Percentiles rank a stretch among this genome's conserved stretches.
Conservation (phyloP, 2,329 filamentous ascomycete species). For the Pseudogymnoascus sp. region DNA sequence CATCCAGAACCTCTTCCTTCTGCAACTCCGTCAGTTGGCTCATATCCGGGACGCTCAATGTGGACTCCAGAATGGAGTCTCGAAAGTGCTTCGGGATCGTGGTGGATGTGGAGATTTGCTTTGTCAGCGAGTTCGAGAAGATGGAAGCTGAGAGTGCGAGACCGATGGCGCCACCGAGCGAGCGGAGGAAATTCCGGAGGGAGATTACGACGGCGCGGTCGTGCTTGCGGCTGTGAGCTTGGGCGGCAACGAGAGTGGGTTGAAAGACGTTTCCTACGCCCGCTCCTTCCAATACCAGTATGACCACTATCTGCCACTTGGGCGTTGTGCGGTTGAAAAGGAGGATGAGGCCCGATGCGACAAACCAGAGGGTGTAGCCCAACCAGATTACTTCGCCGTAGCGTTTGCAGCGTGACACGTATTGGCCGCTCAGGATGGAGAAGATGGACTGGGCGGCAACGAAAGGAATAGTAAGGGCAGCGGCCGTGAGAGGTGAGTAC, state of each 20-base stretch:
- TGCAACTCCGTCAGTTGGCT: conserved; percentile 14
- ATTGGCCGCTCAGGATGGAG: conserved; percentile 46
- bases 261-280: conserved; percentile 46
- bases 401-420: conserved; percentile 48
- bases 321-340: conserved; percentile 40
- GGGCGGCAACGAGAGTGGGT: conserved; percentile 47
- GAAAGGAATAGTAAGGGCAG: conserved; percentile 43
- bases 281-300: conserved; percentile 43
- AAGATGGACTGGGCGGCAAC: conserved; percentile 39
- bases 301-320: conserved; percentile 41
- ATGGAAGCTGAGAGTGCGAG: conserved; percentile 51
- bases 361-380: conserved; percentile 31
- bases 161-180: conserved; percentile 49
- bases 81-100: conserved; percentile 18
- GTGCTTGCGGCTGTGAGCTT: conserved; percentile 48
- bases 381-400: conserved; percentile 52
- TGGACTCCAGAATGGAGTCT: conserved; percentile 19
- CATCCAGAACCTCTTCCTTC: conserved; percentile 35
- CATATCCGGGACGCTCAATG: conserved; percentile 24
- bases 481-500: conserved; percentile 36
- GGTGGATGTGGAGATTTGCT: conserved; percentile 12
- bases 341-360: conserved; percentile 46
- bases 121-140: conserved; percentile 31
- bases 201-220: conserved; percentile 56
- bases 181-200: conserved; percentile 55